Evolutionary conservation across 1,139 yeast species (phyloP).

Genomic region (Yamadazyma kanchanaburiensis): DNA sequence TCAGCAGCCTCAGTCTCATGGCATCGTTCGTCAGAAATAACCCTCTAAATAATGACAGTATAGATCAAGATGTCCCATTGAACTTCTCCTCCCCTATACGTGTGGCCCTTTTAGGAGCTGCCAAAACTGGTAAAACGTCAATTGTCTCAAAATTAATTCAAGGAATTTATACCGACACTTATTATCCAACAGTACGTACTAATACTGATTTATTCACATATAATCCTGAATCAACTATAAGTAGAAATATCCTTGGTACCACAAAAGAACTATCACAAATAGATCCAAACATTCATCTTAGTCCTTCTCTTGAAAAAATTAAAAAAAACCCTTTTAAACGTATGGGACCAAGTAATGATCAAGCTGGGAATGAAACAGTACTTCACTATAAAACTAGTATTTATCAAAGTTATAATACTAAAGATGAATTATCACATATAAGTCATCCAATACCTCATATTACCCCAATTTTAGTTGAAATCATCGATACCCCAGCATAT

Average conservation of each 20-base stretch:
- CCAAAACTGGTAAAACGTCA: slow-evolving; percentile 50
- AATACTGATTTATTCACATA: slow-evolving; percentile 55
- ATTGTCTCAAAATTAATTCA: slow-evolving; percentile 48
- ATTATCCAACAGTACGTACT: slow-evolving; percentile 64
- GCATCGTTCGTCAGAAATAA: slow-evolving; percentile 12
- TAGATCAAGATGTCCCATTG: slow-evolving; percentile 14
- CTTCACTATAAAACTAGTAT: slow-evolving; percentile 18
- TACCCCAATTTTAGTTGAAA: slow-evolving; percentile 61
- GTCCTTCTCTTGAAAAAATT: slow-evolving; percentile 24
- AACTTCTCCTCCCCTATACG: slow-evolving; percentile 42
- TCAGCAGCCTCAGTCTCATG: slow-evolving; percentile 6
- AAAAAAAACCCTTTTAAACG: slow-evolving; percentile 7
- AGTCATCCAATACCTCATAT: slow-evolving; percentile 35
- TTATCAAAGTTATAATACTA: slow-evolving; percentile 19
- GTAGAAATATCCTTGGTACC: slow-evolving; percentile 13
- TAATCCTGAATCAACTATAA: slow-evolving; percentile 38
- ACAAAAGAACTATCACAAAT: neutral
- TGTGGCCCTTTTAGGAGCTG: slow-evolving; percentile 57
- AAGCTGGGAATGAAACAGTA: slow-evolving; percentile 9
- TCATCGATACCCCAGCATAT: slow-evolving; percentile 72
- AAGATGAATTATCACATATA: slow-evolving; percentile 11
- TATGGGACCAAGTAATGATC: slow-evolving; percentile 14
- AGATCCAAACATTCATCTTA: slow-evolving; percentile 11
- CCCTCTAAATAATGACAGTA: slow-evolving; percentile 7
- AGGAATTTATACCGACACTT: slow-evolving; percentile 49